Evolutionary conservation across 805 yeast species (phyloP).

Genomic region (Saccharomyces kudriavzevii): DNA sequence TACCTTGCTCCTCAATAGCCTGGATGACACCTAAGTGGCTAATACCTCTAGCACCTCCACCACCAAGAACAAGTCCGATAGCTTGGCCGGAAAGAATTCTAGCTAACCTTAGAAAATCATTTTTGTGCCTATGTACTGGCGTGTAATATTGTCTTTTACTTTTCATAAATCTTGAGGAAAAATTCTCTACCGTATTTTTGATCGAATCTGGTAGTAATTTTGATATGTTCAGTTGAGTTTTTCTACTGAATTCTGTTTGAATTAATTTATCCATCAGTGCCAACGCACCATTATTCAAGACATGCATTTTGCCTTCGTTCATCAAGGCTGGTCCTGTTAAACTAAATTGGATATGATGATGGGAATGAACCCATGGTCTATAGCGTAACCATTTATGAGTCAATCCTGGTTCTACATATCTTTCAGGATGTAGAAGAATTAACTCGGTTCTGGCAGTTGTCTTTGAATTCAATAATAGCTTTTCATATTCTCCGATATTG

Average conservation of each 20-base stretch:
- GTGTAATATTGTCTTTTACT: conserved; percentile 24
- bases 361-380: conserved; percentile 85
- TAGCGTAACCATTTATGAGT: conserved; percentile 79
- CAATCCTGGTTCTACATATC: conserved; percentile 74
- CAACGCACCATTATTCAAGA: conserved; percentile 5
- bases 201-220: conserved; percentile 29
- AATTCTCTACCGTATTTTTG: conserved; percentile 31
- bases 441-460: conserved; percentile 85
- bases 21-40: conserved; percentile 87
- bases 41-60: conserved; percentile 95
- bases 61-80: conserved; percentile 89
- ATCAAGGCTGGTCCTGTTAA: neutral
- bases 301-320: neutral
- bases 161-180: conserved; percentile 28
- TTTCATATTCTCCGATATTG: conserved; percentile 78
- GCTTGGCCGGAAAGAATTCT: conserved; percentile 87
- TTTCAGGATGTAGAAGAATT: conserved; percentile 74
- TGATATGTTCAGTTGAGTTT: conserved; percentile 27
- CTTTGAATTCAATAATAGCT: conserved; percentile 60
- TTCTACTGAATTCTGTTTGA: conserved; percentile 26
- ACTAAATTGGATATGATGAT: conserved; percentile 77
- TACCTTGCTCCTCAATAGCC: conserved; percentile 84
- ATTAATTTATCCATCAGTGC: conserved; percentile 22
- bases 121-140: conserved; percentile 49
- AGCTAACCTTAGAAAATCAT: conserved; percentile 84